A percentile compares a stretch with the other conserved stretches of the same genome.
phyloP scores from a whole-genome alignment of 2,329 filamentous ascomycete genomes.

The Arthrobotrys entomopaga region DNA sequence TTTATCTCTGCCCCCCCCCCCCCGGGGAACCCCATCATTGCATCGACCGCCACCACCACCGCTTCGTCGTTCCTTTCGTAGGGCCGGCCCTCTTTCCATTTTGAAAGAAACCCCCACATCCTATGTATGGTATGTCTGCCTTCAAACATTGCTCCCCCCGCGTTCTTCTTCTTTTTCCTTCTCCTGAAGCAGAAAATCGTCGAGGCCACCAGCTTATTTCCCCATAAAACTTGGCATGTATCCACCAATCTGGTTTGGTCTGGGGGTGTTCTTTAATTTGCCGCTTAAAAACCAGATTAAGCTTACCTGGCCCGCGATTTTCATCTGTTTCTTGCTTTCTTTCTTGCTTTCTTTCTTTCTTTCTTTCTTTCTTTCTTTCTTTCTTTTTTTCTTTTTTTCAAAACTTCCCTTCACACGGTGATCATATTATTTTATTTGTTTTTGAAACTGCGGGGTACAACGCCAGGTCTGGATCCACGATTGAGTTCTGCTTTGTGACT shows the following conservation, averaged over 20 bases:
- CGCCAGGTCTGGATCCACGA: neutral
- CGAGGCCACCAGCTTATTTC: conserved; percentile 48
- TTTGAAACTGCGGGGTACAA: conserved; percentile 54
- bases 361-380: neutral
- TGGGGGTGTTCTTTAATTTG: conserved; percentile 50
- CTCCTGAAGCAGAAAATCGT: conserved; percentile 21
- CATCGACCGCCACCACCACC: no score
- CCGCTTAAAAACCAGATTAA: conserved; percentile 49
- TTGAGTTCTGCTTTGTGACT: no score
- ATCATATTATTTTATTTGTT: no score
- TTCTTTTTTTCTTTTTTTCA: conserved; percentile 1
- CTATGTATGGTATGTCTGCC: no score
- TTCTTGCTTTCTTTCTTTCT: conserved; percentile 13
- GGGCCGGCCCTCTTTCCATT: no score
- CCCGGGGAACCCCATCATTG: neutral
- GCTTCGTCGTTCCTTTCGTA: no score
- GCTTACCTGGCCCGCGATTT: conserved; percentile 26
- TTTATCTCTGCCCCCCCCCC: conserved; percentile 5
- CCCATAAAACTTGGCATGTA: conserved; percentile 55
- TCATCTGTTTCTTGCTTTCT: conserved; percentile 3
- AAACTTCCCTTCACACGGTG: no score
- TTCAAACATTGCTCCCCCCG: neutral
- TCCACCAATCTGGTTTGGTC: conserved; percentile 55
- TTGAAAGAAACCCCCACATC: no score
- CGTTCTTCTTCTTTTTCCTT: conserved; percentile 3